Conservation (phyloP, 176 grass and related monocot genomes). For the Olyra latifolia region DNA sequence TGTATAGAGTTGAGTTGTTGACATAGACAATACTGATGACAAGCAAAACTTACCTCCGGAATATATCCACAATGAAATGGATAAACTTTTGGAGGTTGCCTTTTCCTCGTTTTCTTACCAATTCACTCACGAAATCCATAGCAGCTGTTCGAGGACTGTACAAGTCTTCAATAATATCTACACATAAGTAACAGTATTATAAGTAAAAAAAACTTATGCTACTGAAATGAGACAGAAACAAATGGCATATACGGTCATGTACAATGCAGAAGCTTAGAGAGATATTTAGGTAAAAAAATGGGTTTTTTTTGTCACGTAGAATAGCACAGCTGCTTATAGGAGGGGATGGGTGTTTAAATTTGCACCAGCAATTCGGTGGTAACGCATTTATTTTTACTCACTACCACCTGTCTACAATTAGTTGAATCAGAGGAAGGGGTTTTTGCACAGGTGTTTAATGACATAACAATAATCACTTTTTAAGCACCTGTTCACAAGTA, state of each 20-base stretch:
- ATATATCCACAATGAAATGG: constrained; percentile 89
- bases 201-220: neutral
- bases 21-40: neutral
- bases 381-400: no score
- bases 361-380: no score
- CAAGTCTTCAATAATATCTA: constrained; percentile 96
- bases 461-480: no score
- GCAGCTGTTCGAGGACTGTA: constrained; percentile 92
- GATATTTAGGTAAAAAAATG: no score
- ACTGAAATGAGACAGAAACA: constrained; percentile 6
- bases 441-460: no score
- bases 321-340: no score
- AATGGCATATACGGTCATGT: neutral
- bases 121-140: constrained; percentile 95
- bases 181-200: neutral
- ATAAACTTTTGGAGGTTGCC: constrained; percentile 83
- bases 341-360: no score
- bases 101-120: constrained; percentile 90
- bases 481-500: no score
- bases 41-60: constrained; percentile 55
- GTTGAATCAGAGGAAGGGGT: no score
- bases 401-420: no score
- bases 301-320: no score
- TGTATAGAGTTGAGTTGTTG: constrained; percentile 8
- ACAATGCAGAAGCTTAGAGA: no score